phyloP scores from a whole-genome alignment of 164 flowering plant genomes.

The Magnolia officinalis region DNA sequence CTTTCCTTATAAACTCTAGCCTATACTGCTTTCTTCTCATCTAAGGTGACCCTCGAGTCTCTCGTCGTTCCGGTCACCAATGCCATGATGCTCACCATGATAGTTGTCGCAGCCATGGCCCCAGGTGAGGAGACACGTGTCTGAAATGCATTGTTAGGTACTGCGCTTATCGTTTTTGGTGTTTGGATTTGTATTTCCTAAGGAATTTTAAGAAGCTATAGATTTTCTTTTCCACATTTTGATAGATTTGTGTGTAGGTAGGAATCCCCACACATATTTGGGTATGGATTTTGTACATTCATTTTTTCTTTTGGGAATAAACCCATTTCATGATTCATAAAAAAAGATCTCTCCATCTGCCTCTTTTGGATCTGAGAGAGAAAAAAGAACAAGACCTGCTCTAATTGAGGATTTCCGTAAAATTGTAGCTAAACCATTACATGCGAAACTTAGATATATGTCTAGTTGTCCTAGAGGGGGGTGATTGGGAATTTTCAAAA shows the following conservation, averaged over 20 bases:
- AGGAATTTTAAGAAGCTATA: not conserved
- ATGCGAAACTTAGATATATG: too few relatives aligned
- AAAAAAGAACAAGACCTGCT: too few relatives aligned
- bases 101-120: slow-evolving; percentile 64
- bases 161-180: slow-evolving; percentile 65
- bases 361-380: too few relatives aligned
- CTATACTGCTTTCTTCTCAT: slow-evolving; percentile 81
- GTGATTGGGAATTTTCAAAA: too few relatives aligned
- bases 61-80: slow-evolving; percentile 94
- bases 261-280: not conserved
- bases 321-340: not conserved
- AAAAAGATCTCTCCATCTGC: too few relatives aligned
- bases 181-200: slow-evolving; percentile 66
- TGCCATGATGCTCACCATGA: slow-evolving; percentile 88
- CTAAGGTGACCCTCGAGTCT: slow-evolving; percentile 62
- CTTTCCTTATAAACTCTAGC: slow-evolving; percentile 75
- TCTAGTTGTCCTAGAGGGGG: too few relatives aligned
- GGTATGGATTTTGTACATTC: not conserved
- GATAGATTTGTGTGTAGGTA: not conserved
- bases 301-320: too few relatives aligned
- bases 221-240: too few relatives aligned
- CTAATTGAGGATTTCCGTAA: too few relatives aligned
- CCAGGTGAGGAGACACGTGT: slow-evolving; percentile 68
- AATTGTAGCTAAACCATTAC: too few relatives aligned
- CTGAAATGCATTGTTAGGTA: slow-evolving; percentile 60